A percentile compares a stretch with the other conserved stretches of the same genome.
Conservation (phyloP, 805 yeast genomes). For the Saccharomycopsis selenospora region DNA sequence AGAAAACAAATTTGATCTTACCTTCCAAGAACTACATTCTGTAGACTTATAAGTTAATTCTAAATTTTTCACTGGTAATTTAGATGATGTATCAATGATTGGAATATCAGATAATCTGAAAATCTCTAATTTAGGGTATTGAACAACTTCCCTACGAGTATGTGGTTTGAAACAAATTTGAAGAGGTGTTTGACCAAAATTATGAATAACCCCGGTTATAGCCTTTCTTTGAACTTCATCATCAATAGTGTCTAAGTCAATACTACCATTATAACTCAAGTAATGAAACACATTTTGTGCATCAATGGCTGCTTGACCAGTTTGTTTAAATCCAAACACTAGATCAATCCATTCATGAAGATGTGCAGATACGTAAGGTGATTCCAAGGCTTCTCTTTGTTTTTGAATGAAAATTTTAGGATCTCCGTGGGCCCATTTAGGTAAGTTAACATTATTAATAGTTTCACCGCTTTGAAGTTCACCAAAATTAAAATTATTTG, state of each 20-base stretch:
- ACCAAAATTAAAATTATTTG: constrained; percentile 66
- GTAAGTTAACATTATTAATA: constrained; percentile 59
- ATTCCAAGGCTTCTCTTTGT: constrained; percentile 78
- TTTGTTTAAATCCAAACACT: constrained; percentile 74
- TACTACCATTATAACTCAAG: constrained; percentile 77
- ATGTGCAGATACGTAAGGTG: constrained; percentile 69
- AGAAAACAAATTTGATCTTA: constrained; percentile 33
- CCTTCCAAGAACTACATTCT: constrained; percentile 41
- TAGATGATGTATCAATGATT: constrained; percentile 36
- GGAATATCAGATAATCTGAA: constrained; percentile 32
- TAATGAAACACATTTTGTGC: constrained; percentile 76
- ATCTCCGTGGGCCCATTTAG: constrained; percentile 79
- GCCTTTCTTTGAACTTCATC: constrained; percentile 72
- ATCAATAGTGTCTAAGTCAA: constrained; percentile 63
- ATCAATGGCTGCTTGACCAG: constrained; percentile 59
- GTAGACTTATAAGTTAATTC: constrained; percentile 37
- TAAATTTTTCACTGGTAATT: constrained; percentile 36
- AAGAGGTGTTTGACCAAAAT: constrained; percentile 86
- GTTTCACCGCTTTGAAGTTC: constrained; percentile 49
- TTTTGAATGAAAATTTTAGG: constrained; percentile 66
- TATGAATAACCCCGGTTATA: constrained; percentile 76
- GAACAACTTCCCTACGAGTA: constrained; percentile 39
- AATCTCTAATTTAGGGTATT: constrained; percentile 31
- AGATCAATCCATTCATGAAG: constrained; percentile 82
- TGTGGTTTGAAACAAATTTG: constrained; percentile 68